These are phyloP conservation scores for Ailanthus altissimus DNA, from an alignment of 345 rosid species.

Conservation along the genomic window DNA sequence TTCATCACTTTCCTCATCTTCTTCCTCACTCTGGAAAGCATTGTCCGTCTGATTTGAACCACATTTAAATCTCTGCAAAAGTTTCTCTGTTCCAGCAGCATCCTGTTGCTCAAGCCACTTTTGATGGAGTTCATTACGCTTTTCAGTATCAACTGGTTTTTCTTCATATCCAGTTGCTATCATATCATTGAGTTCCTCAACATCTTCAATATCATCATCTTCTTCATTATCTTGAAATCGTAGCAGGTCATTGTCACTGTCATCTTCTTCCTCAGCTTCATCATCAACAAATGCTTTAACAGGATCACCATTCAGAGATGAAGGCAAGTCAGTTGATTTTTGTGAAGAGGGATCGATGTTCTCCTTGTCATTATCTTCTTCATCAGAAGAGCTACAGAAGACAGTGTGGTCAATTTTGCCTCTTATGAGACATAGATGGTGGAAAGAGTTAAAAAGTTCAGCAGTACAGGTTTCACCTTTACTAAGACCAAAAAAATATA, in stretches of 20 bases:
- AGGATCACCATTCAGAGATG: slow-evolving; percentile 62
- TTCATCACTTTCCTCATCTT: slow-evolving; percentile 41
- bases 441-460: neutral
- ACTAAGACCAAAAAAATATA: neutral
- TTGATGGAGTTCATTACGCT: slow-evolving; percentile 88
- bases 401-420: slow-evolving; percentile 20
- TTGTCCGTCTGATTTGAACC: slow-evolving; percentile 46
- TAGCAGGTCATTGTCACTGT: slow-evolving; percentile 78
- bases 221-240: slow-evolving; percentile 71
- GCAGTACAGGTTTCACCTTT: slow-evolving; percentile 2
- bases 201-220: slow-evolving; percentile 65
- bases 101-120: slow-evolving; percentile 91
- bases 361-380: slow-evolving; percentile 64
- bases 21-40: slow-evolving; percentile 48
- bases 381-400: slow-evolving; percentile 52
- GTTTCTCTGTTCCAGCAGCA: slow-evolving; percentile 78
- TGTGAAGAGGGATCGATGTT: slow-evolving; percentile 39
- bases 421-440: neutral
- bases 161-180: slow-evolving; percentile 74
- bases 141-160: slow-evolving; percentile 66
- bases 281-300: slow-evolving; percentile 86
- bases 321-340: slow-evolving; percentile 35
- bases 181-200: slow-evolving; percentile 69
- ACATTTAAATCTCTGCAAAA: slow-evolving; percentile 69
- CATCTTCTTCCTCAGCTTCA: slow-evolving; percentile 94